Evolutionary conservation across 352 stramenopile species (phyloP), one percentile per base, ranked within the genome.

Genomic region (Pythium guiyangense): DNA sequence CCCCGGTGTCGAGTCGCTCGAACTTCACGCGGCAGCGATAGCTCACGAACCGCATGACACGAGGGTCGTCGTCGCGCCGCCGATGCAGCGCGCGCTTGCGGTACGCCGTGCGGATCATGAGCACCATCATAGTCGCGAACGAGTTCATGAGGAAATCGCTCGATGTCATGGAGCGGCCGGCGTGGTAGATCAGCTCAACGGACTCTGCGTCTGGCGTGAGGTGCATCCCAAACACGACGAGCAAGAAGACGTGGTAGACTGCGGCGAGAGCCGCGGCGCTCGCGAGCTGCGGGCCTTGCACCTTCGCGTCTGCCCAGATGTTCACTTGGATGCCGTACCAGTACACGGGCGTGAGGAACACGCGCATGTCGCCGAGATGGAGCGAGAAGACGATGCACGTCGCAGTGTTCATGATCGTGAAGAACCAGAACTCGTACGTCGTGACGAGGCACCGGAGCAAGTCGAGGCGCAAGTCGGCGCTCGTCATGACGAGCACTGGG

Each of bases 351-450:
- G 47, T 39, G 9, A 73, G 34, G 39, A 59, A 15, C 44, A 57
- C 37, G 15, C 67, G 49, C 8, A 52, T 9, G 45, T 79, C 70
- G 0, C 40, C 31, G 2, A 79, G 29, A 18, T 66, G 48, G 8
- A 56, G 1, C 3, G 49, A 44, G 42, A 71, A 61, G 6, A 73
- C 46, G 3, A 56, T 14, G 17, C 58, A 61, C 5, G 60, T 60
- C 1, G 54, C n/a, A 0, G 51, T 17, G 29, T 64, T 67, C 14
- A 70, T 43, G 11, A 57, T 42, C 27, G 67, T 54, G 49, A 75
- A 71, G 59, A 74, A 75, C 64, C 66, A 78, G 35, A 73, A 73
- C 43, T 78, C 70, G 64, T 78, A 75, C 8, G 67, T 71, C 35
- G 35, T 14, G 6, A 12, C 40, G 14, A 49, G 45, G 17, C 58